A percentile compares a stretch with the other conserved stretches of the same genome.
phyloP scores from a whole-genome alignment of 2,329 filamentous ascomycete species.

The Fusarium bulbicola region DNA sequence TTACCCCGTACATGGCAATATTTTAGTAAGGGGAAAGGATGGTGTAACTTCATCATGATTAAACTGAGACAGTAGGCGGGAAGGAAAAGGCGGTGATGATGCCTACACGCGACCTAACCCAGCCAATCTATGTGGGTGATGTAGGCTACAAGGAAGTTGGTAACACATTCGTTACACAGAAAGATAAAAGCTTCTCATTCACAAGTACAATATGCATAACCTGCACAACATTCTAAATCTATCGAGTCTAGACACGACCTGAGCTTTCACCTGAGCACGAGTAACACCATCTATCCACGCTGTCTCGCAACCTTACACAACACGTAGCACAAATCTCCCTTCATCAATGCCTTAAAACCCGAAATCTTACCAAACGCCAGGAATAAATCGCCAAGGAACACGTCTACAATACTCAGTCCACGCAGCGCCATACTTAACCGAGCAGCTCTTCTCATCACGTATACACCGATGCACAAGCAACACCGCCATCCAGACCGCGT shows the following conservation, averaged over 20 bases:
- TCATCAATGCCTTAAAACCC: accelerated
- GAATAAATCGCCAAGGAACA: slow-evolving; percentile 54
- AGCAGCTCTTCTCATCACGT: slow-evolving; percentile 56
- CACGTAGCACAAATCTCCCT: too few species aligned
- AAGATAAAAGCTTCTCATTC: accelerated
- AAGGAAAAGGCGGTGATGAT: not conserved
- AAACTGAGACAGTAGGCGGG: not conserved
- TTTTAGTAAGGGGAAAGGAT: accelerated
- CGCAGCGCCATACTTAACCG: slow-evolving; percentile 54
- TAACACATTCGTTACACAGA: not conserved
- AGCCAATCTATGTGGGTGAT: not conserved
- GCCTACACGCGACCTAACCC: not conserved
- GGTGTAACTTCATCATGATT: not conserved
- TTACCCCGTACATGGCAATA: too few species aligned
- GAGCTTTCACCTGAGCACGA: too few species aligned
- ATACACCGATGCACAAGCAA: slow-evolving; percentile 56
- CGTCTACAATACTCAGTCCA: slow-evolving; percentile 55
- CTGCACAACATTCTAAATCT: not conserved
- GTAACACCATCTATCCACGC: not conserved
- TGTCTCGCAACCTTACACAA: not conserved
- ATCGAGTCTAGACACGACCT: not conserved
- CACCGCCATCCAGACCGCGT: slow-evolving; percentile 55
- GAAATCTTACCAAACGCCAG: slow-evolving; percentile 40
- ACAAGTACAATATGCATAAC: not conserved
- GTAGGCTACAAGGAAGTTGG: too few species aligned